These are phyloP conservation scores for Sugiyamaella sp. DNA, from an alignment of 1,139 yeast genomes.

Conservation along the genomic window DNA sequence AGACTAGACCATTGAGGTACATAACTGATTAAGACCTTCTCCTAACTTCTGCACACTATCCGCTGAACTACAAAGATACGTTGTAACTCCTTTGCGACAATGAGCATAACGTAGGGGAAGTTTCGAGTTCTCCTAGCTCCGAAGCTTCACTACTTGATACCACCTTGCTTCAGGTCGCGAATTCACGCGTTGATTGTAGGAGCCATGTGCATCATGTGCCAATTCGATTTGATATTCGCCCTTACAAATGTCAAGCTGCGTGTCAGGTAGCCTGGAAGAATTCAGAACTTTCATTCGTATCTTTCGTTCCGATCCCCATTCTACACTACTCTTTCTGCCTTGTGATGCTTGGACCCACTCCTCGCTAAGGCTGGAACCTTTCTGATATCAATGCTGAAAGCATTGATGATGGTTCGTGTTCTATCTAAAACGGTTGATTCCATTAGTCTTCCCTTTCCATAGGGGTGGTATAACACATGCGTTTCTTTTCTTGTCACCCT, in stretches of 20 bases:
- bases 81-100: too few relatives aligned
- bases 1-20: too few relatives aligned
- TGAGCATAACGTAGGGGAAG: neutral
- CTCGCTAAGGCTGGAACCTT: neutral
- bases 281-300: neutral
- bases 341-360: conserved; percentile 15
- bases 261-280: neutral
- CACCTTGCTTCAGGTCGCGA: conserved; percentile 5
- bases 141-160: conserved; percentile 3
- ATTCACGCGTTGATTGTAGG: too few relatives aligned
- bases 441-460: neutral
- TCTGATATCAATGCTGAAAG: neutral
- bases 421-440: neutral
- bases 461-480: neutral
- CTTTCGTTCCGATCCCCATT: neutral
- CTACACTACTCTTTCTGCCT: neutral
- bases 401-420: neutral
- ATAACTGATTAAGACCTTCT: too few relatives aligned
- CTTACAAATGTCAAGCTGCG: neutral
- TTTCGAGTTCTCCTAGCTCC: neutral
- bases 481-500: neutral
- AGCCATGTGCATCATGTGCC: too few relatives aligned
- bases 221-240: too few relatives aligned
- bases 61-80: too few relatives aligned
- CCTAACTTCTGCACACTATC: too few relatives aligned